Evolutionary conservation across 2,329 filamentous ascomycete genomes (phyloP).

Genomic region (Fusarium sp.): DNA sequence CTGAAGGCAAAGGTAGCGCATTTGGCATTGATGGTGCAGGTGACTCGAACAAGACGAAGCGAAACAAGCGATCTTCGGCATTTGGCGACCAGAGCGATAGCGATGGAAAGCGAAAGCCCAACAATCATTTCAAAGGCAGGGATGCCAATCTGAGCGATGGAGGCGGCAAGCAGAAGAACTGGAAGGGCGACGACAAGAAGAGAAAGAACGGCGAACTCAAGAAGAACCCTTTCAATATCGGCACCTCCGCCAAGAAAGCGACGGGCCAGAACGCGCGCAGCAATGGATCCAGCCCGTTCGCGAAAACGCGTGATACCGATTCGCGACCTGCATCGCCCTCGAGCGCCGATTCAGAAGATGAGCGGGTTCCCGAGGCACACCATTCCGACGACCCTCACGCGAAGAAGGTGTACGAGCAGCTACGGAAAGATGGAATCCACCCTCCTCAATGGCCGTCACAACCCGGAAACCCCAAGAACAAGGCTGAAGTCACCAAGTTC

Average conservation of each 20-base stretch:
- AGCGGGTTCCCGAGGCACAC: conserved; percentile 32
- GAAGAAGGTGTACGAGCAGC: conserved; percentile 61
- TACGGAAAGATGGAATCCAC: conserved; percentile 65
- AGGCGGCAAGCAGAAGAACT: conserved; percentile 38
- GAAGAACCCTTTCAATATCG: conserved; percentile 29
- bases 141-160: conserved; percentile 44
- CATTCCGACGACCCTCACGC: conserved; percentile 56
- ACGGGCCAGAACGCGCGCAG: conserved; percentile 26
- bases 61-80: conserved; percentile 42
- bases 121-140: conserved; percentile 45
- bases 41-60: conserved; percentile 44
- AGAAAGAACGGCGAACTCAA: conserved; percentile 37
- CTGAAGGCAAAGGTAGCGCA: conserved; percentile 41
- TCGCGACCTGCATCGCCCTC: conserved; percentile 45
- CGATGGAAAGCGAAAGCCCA: conserved; percentile 42
- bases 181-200: conserved; percentile 43
- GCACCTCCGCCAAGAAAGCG: conserved; percentile 27
- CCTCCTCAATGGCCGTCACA: conserved; percentile 67
- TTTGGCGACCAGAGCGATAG: conserved; percentile 46
- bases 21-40: conserved; percentile 49
- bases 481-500: conserved; percentile 64
- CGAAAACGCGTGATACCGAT: conserved; percentile 30
- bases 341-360: conserved; percentile 36
- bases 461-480: conserved; percentile 63
- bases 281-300: conserved; percentile 37